Conservation (phyloP, 2,329 filamentous ascomycete genomes). For the Basipetospora chlamydospora region DNA sequence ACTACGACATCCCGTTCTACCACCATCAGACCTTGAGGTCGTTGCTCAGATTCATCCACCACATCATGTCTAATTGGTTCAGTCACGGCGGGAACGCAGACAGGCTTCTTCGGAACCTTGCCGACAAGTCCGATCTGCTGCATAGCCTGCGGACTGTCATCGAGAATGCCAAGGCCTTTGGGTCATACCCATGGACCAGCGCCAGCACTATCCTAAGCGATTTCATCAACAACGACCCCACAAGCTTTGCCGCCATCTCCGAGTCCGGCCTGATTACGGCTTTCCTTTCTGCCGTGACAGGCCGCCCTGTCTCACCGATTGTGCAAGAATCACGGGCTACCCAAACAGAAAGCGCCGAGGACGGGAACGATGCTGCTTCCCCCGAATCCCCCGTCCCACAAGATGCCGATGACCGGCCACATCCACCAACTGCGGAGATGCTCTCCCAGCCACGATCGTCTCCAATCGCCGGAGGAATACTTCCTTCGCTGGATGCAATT, state of each 20-base stretch:
- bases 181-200: slow-evolving; percentile 91
- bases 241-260: slow-evolving; percentile 88
- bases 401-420: slow-evolving; percentile 25
- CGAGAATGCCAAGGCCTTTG: slow-evolving; percentile 64
- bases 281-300: slow-evolving; percentile 69
- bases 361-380: slow-evolving; percentile 15
- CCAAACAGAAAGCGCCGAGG: slow-evolving; percentile 12
- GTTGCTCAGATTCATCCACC: slow-evolving; percentile 90
- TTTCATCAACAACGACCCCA: slow-evolving; percentile 98
- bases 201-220: slow-evolving; percentile 83
- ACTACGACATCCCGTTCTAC: slow-evolving; percentile 87
- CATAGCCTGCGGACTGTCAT: slow-evolving; percentile 68
- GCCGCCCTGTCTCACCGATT: slow-evolving; percentile 25
- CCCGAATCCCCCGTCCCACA: slow-evolving; percentile 5
- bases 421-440: slow-evolving; percentile 37
- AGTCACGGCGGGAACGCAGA: slow-evolving; percentile 68
- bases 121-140: slow-evolving; percentile 80
- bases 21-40: slow-evolving; percentile 88
- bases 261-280: slow-evolving; percentile 84
- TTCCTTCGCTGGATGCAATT: slow-evolving; percentile 82
- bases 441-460: slow-evolving; percentile 29
- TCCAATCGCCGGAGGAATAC: slow-evolving; percentile 53
- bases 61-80: slow-evolving; percentile 73
- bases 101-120: slow-evolving; percentile 77
- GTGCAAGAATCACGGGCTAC: slow-evolving; percentile 7